These are phyloP conservation scores for Anisogramma anomala DNA, from an alignment of 2,329 filamentous ascomycete species.

Conservation along the genomic window DNA sequence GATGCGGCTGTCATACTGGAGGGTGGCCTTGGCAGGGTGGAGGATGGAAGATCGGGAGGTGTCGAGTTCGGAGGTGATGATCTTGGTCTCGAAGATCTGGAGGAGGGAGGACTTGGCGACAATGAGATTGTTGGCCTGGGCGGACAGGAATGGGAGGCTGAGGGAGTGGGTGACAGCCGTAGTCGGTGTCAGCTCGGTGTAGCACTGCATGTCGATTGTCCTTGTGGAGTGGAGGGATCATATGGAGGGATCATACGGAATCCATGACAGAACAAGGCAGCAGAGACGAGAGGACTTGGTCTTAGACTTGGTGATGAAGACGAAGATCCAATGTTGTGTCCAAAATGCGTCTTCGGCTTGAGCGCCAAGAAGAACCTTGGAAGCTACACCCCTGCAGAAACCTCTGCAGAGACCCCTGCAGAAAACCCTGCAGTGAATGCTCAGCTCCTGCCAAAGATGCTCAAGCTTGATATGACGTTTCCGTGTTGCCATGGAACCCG, in stretches of 20 bases:
- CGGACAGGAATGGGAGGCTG: slow-evolving; percentile 62
- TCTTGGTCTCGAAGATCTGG: slow-evolving; percentile 73
- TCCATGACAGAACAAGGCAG: slow-evolving; percentile 1
- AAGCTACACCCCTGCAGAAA: no score
- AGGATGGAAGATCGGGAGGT: slow-evolving; percentile 27
- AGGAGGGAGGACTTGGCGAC: slow-evolving; percentile 87
- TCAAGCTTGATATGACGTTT: no score
- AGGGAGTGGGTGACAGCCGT: slow-evolving; percentile 88
- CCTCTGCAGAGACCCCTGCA: no score
- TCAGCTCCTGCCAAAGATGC: no score
- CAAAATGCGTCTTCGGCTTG: no score
- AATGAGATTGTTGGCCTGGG: slow-evolving; percentile 70
- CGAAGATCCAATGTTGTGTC: no score
- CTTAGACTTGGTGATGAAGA: no score
- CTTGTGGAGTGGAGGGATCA: no score
- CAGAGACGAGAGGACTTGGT: no score
- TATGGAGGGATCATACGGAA: slow-evolving; percentile 18
- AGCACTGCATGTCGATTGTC: slow-evolving; percentile 70
- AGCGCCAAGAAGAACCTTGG: no score
- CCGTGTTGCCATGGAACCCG: no score
- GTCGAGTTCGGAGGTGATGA: slow-evolving; percentile 53
- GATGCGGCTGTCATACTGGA: slow-evolving; percentile 39
- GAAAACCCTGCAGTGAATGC: no score
- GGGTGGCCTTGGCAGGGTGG: slow-evolving; percentile 30
- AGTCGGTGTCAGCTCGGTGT: slow-evolving; percentile 87